These are phyloP conservation scores for Calonectria pseudoturangicola DNA, from an alignment of 2,329 filamentous ascomycete genomes.

Conservation along the genomic window DNA sequence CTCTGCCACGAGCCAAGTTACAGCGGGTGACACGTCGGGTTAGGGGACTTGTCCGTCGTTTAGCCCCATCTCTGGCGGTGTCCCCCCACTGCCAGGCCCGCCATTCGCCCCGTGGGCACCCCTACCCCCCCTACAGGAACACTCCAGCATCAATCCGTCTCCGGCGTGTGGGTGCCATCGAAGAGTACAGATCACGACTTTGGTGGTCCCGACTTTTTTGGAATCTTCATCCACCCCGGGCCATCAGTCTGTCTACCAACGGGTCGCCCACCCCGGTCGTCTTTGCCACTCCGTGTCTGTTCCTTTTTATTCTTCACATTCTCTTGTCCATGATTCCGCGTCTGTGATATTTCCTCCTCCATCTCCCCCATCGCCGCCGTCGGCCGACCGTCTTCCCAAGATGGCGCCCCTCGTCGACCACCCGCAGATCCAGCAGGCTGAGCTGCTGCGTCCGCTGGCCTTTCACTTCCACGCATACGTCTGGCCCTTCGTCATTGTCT, in stretches of 20 bases:
- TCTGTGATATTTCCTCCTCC: conserved; percentile 22
- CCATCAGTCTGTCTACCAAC: conserved; percentile 39
- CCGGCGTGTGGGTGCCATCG: conserved; percentile 33
- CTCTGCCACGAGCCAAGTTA: conserved; percentile 31
- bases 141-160: conserved; percentile 43
- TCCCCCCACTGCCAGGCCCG: conserved; percentile 19
- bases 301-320: conserved; percentile 6
- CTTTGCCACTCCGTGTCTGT: conserved; percentile 11
- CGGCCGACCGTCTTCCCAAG: conserved; percentile 42
- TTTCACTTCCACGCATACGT: conserved; percentile 89
- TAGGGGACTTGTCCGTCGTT: conserved; percentile 8
- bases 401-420: conserved; percentile 93
- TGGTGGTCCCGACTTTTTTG: conserved; percentile 28
- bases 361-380: conserved; percentile 26
- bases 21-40: conserved; percentile 16
- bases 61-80: conserved; percentile 16
- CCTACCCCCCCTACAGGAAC: not conserved
- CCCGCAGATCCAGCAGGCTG: conserved; percentile 89
- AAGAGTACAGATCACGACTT: conserved; percentile 58
- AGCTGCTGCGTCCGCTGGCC: conserved; percentile 90
- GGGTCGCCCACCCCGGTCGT: conserved; percentile 17
- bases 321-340: conserved; percentile 33
- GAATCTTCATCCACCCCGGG: conserved; percentile 12
- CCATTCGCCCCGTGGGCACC: conserved; percentile 14
- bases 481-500: conserved; percentile 93